Percentiles rank a stretch among this genome's conserved stretches.
Evolutionary conservation across 805 yeast genomes (phyloP).

Genomic region (Yarrowia osloensis): DNA sequence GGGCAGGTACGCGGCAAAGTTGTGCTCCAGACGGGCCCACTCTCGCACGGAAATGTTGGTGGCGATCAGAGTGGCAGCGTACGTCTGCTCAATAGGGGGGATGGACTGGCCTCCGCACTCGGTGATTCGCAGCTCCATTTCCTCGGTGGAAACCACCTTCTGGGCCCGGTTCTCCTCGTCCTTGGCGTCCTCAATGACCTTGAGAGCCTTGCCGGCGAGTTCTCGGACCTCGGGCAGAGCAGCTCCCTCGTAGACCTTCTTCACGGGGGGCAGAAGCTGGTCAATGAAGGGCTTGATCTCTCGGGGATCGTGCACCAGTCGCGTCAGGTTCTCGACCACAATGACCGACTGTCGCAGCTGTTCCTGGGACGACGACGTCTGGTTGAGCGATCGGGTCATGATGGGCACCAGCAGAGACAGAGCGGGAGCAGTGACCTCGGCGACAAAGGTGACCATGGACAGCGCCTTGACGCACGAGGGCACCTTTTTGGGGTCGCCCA

Average conservation of each 20-base stretch:
- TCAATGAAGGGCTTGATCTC: constrained; percentile 91
- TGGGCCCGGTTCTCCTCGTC: constrained; percentile 70
- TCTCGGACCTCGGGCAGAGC: constrained; percentile 96
- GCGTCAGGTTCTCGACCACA: constrained; percentile 91
- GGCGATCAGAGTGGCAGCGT: constrained; percentile 40
- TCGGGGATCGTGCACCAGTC: constrained; percentile 89
- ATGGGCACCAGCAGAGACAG: constrained; percentile 88
- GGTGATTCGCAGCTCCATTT: constrained; percentile 43
- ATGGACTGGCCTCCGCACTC: constrained; percentile 49
- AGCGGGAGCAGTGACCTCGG: constrained; percentile 97
- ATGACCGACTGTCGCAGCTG: constrained; percentile 95
- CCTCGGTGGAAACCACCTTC: constrained; percentile 64
- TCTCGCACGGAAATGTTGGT: constrained; percentile 45
- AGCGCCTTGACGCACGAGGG: constrained; percentile 85
- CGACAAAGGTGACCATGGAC: constrained; percentile 93
- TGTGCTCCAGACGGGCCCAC: constrained; percentile 40
- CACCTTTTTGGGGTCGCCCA: constrained; percentile 87
- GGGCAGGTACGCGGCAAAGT: constrained; percentile 52
- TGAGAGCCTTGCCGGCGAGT: constrained; percentile 81
- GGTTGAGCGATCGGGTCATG: constrained; percentile 81
- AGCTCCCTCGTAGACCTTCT: constrained; percentile 84
- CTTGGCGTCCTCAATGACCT: constrained; percentile 80
- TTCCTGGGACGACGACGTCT: constrained; percentile 89
- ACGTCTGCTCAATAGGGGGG: constrained; percentile 39
- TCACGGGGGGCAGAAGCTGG: constrained; percentile 83